A percentile compares a stretch with the other conserved stretches of the same genome.
These are phyloP conservation scores for Arabis hirsuta DNA, from an alignment of 345 rosid genomes.

Conservation along the genomic window DNA sequence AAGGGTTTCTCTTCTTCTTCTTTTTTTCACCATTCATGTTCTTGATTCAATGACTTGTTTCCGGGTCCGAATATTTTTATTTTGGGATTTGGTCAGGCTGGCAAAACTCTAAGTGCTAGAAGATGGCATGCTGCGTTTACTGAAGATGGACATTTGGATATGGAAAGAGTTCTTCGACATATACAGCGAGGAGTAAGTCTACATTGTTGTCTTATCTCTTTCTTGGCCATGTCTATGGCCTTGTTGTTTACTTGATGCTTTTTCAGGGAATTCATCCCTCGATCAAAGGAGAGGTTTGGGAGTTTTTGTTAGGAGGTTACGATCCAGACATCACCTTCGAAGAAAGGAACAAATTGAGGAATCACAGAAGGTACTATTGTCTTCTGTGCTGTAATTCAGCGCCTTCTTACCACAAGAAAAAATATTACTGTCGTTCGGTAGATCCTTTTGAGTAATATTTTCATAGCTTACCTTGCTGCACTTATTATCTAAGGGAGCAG, in stretches of 20 bases:
- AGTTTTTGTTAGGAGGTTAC: conserved; percentile 87
- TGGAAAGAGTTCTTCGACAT: conserved; percentile 78
- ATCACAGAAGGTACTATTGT: conserved; percentile 64
- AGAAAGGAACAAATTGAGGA: conserved; percentile 67
- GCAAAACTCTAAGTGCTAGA: conserved; percentile 85
- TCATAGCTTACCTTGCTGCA: not conserved
- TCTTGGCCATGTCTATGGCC: not conserved
- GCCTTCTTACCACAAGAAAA: not conserved
- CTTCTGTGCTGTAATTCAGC: not conserved
- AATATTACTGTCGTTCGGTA: no score
- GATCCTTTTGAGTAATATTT: conserved; percentile 9
- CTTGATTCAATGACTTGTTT: not conserved
- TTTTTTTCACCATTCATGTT: not conserved
- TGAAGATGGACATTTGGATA: conserved; percentile 79
- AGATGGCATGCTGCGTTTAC: conserved; percentile 90
- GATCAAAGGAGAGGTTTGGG: conserved; percentile 88
- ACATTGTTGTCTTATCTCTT: not conserved
- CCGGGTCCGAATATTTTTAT: not conserved
- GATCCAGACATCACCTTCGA: conserved; percentile 84
- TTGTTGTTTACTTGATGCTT: conserved; percentile 37
- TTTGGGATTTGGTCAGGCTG: conserved; percentile 52
- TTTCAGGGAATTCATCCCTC: conserved; percentile 90
- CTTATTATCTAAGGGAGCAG: conserved; percentile 65
- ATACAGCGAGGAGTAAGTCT: conserved; percentile 82
- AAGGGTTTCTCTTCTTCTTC: conserved; percentile 49